Base-by-base conservation (phyloP, 495 filamentous ascomycete genomes). In the Aspergillus wentii region DNA sequence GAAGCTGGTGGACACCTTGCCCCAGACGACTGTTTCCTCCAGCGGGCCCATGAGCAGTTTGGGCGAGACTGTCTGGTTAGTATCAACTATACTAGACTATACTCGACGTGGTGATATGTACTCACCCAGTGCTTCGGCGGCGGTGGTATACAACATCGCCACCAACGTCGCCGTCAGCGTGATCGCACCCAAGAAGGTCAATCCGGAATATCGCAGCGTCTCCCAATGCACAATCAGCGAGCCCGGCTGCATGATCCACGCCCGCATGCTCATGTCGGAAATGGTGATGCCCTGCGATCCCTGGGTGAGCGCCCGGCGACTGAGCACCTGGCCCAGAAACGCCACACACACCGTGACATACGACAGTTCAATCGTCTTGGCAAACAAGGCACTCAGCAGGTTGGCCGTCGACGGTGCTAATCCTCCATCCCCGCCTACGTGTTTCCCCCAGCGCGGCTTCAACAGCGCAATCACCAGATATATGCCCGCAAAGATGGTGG, bases 321-420 rank as follows among this genome's bases (percentile, higher is more conserved):
- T 83, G 8, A 90, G 57, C 3, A 81, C 72, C 62, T 90, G 85
- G 0, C 85, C 85, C 3, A 88, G 49, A 29, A 84, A 82, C 0
- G 80, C 74, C 3, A 90, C 82, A 43, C 85, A 84, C 1, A 87
- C 80, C 0, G 85, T 86, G 13, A 88, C 83, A 51, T 86, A 90
- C 0, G 80, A 74, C 44, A 86, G 51, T 57, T 90, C 85, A 34
- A 88, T 84, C 0, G 76, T 78, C 59, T 86, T 88, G 1, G 83
- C 82, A 38, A 86, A 66, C 11, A 83, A 53, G 0, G 80, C 69
- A 35, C 71, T 81, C 1, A 88, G 49, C 7, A 84, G 41, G 21
- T 71, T 76, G 0, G 83, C 83, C 0, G 74, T 80, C 1, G 74
- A 68, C 0, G 75, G 70, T 0, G 59, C 61, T 14, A 88, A 31